Percentiles rank a stretch among this genome's conserved stretches.
phyloP scores from a whole-genome alignment of 2,329 filamentous ascomycete genomes.

The Mollisiaceae sp. region DNA sequence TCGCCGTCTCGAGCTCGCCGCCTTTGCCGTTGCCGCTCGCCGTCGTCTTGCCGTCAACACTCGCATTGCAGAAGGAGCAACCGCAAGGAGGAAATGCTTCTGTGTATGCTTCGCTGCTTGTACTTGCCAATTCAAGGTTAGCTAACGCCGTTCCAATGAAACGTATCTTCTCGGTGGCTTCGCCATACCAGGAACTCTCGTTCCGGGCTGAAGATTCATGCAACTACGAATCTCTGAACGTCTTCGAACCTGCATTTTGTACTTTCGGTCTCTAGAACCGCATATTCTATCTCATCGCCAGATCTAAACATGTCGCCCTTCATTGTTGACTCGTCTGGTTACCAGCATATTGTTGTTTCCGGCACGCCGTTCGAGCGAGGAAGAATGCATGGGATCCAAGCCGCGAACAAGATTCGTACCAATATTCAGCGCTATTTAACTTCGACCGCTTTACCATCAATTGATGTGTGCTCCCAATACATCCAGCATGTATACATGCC shows the following conservation, averaged over 20 bases:
- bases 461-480: constrained; percentile 13
- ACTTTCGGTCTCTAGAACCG: no score
- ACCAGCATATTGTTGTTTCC: constrained; percentile 36
- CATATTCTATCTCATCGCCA: no score
- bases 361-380: constrained; percentile 38
- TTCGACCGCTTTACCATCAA: constrained; percentile 32
- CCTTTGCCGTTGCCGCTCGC: background rate
- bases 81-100: no score
- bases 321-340: constrained; percentile 6
- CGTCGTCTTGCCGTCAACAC: background rate
- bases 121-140: no score
- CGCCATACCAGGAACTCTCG: no score
- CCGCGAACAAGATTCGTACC: constrained; percentile 30
- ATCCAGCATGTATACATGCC: constrained; percentile 36
- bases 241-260: no score
- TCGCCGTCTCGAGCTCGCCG: background rate
- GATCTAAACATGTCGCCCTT: background rate
- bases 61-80: background rate
- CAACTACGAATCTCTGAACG: no score
- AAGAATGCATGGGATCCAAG: constrained; percentile 32
- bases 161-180: no score
- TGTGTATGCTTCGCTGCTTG: no score
- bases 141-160: no score
- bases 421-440: constrained; percentile 35
- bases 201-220: no score